Percentiles rank a stretch among this genome's conserved stretches.
Conservation (phyloP, 768 basidiomycete species). For the Gymnopilus dilepis region DNA sequence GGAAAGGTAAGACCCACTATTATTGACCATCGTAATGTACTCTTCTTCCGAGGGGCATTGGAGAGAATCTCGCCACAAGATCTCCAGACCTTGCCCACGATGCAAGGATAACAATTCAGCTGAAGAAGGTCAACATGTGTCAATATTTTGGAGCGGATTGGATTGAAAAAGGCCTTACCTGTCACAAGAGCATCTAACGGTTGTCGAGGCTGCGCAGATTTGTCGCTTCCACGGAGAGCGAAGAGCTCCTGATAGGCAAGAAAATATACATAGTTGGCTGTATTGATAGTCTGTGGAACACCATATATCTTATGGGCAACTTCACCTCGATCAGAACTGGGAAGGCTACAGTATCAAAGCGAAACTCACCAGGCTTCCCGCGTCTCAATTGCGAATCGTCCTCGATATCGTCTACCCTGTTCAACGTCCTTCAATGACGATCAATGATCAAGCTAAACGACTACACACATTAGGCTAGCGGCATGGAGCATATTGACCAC, state of each 20-base stretch:
- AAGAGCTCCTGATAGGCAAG: conserved; percentile 88
- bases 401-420: conserved; percentile 93
- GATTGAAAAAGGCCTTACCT: conserved; percentile 44
- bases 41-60: conserved; percentile 94
- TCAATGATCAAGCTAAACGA: background rate
- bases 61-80: conserved; percentile 92
- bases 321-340: conserved; percentile 26
- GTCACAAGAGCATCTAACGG: conserved; percentile 78
- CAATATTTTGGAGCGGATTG: background rate
- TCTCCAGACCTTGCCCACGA: conserved; percentile 92
- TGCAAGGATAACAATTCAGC: conserved; percentile 85
- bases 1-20: conserved; percentile 58
- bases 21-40: conserved; percentile 95
- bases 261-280: conserved; percentile 97
- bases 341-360: background rate
- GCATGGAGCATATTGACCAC: conserved; percentile 95
- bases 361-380: conserved; percentile 73
- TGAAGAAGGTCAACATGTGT: no score
- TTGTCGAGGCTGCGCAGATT: conserved; percentile 34
- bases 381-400: conserved; percentile 87
- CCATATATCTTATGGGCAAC: conserved; percentile 98
- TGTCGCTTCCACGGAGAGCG: conserved; percentile 46
- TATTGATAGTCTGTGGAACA: conserved; percentile 95
- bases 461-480: conserved; percentile 83
- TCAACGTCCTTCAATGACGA: background rate